A percentile compares a stretch with the other conserved stretches of the same genome.
Conservation (phyloP, 495 filamentous ascomycete genomes). For the Penicillium robsamsonii region DNA sequence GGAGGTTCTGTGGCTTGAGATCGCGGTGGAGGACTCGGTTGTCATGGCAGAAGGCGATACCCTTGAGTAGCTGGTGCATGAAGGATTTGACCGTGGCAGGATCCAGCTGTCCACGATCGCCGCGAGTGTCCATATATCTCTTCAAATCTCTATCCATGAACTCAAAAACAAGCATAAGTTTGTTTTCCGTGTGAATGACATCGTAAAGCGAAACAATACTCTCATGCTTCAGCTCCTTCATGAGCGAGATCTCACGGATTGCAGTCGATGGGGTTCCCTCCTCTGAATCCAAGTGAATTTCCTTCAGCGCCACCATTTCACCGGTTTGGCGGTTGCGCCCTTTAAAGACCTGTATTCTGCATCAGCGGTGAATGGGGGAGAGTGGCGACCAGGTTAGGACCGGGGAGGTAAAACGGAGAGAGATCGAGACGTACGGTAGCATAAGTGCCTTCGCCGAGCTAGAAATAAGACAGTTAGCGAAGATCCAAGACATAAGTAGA, state of each 20-base stretch:
- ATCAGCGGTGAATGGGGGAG: constrained; percentile 20
- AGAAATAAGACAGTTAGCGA: constrained; percentile 22
- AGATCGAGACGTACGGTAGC: constrained; percentile 70
- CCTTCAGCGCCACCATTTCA: constrained; percentile 95
- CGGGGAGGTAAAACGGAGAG: constrained; percentile 4
- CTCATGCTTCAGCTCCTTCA: constrained; percentile 98
- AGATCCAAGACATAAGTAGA: constrained; percentile 3
- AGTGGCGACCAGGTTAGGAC: not conserved
- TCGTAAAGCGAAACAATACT: constrained; percentile 97
- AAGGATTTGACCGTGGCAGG: constrained; percentile 90
- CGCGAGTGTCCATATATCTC: constrained; percentile 95
- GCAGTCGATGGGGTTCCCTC: constrained; percentile 98
- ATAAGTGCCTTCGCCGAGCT: constrained; percentile 97
- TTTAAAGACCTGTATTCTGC: constrained; percentile 79
- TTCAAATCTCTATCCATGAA: constrained; percentile 99
- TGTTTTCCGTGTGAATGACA: constrained; percentile 99
- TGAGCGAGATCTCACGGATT: constrained; percentile 96
- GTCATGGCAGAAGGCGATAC: constrained; percentile 95
- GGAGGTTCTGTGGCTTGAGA: constrained; percentile 90
- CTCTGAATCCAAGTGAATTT: constrained; percentile 98
- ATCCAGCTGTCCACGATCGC: constrained; percentile 78
- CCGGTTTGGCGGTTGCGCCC: constrained; percentile 94
- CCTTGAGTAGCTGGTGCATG: constrained; percentile 92
- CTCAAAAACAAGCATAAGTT: constrained; percentile 98
- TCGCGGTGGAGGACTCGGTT: constrained; percentile 96